Percentiles rank a stretch among this genome's conserved stretches.
Conservation (phyloP, 169 alveolate genomes). For the Blepharisma undulans region DNA sequence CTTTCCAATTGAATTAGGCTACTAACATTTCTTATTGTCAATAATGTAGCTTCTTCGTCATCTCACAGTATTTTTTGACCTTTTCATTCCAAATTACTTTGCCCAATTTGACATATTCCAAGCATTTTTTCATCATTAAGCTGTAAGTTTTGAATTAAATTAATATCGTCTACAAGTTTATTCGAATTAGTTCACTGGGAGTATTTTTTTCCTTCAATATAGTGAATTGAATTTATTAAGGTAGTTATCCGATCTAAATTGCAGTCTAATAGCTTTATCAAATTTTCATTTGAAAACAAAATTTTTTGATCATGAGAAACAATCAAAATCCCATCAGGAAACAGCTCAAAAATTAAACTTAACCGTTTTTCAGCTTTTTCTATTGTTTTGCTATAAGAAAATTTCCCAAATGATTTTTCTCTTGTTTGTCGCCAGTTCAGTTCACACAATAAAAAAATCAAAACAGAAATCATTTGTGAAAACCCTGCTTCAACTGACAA, state of each 20-base stretch:
- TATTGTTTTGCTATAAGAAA: background rate
- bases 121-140: background rate
- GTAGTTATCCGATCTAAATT: background rate
- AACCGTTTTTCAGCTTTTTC: background rate
- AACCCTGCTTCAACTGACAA: background rate
- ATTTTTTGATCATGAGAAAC: background rate
- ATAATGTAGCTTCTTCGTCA: background rate
- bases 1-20: background rate
- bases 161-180: background rate
- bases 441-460: background rate
- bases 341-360: background rate
- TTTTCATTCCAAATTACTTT: background rate
- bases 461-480: background rate
- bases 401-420: background rate
- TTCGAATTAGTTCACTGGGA: background rate
- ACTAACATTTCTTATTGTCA: background rate
- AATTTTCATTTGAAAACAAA: background rate
- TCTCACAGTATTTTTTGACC: background rate
- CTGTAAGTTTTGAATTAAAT: background rate
- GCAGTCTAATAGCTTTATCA: background rate
- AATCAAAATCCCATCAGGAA: background rate
- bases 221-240: background rate
- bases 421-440: background rate
- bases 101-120: background rate
- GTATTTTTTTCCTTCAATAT: background rate